These are phyloP conservation scores for Kodamaea sp. DNA, from an alignment of 1,139 yeast genomes.

Conservation along the genomic window DNA sequence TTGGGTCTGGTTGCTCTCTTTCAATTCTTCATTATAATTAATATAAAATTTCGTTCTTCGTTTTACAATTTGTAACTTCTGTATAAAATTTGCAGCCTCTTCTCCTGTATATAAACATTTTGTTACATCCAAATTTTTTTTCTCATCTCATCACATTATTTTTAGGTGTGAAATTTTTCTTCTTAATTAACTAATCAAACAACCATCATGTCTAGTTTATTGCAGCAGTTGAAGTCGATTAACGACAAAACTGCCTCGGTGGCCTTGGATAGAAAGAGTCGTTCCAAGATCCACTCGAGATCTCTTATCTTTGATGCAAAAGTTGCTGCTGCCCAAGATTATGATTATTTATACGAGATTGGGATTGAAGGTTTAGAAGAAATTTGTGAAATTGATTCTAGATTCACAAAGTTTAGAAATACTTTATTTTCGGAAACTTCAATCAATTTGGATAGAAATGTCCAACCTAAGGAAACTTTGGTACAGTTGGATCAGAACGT, in stretches of 20 bases:
- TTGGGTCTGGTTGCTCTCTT: not conserved
- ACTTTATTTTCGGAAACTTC: conserved; percentile 83
- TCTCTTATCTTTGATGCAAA: conserved; percentile 84
- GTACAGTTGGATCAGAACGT: conserved; percentile 72
- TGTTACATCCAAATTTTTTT: too few relatives aligned
- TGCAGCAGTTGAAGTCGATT: conserved; percentile 76
- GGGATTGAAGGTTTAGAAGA: conserved; percentile 78
- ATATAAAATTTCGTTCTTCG: not conserved
- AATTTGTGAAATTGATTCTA: conserved; percentile 64
- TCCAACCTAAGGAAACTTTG: conserved; percentile 72
- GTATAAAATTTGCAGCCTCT: too few relatives aligned
- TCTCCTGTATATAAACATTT: too few relatives aligned
- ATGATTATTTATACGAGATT: conserved; percentile 69
- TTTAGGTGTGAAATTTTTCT: not conserved
- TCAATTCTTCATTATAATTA: not conserved
- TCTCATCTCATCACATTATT: too few relatives aligned
- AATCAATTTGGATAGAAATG: conserved; percentile 71
- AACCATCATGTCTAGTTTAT: conserved; percentile 52
- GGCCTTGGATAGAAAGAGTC: conserved; percentile 79
- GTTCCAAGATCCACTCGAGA: conserved; percentile 83
- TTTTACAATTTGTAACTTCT: too few relatives aligned
- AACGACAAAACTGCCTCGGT: conserved; percentile 65
- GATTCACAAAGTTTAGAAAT: conserved; percentile 64
- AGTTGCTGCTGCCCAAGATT: conserved; percentile 91
- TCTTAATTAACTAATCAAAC: not conserved